These are phyloP conservation scores for Maudiozyma serrabonitensis DNA, from an alignment of 805 yeast species.

Conservation along the genomic window DNA sequence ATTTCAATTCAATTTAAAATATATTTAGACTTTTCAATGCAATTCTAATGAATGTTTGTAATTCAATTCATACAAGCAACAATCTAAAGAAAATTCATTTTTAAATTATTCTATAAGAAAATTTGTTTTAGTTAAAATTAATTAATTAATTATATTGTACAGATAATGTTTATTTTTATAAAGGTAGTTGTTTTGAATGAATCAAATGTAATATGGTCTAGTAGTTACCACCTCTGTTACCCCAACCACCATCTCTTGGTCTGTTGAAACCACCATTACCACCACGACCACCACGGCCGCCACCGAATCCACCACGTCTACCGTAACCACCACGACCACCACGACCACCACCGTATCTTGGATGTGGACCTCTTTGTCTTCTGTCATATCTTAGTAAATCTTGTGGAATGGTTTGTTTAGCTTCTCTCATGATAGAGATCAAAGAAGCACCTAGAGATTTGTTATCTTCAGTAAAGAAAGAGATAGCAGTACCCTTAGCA, in stretches of 20 bases:
- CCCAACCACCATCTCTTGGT: constrained; percentile 32
- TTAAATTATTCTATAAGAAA: neutral
- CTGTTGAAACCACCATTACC: constrained; percentile 29
- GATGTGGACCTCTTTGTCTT: constrained; percentile 52
- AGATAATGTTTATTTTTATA: neutral
- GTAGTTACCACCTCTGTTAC: constrained; percentile 32
- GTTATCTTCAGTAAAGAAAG: constrained; percentile 85
- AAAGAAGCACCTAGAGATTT: constrained; percentile 83
- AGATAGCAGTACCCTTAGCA: constrained; percentile 87
- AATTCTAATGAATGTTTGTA: too few relatives aligned
- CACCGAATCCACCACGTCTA: constrained; percentile 33
- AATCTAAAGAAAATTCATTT: too few relatives aligned
- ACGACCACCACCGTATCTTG: constrained; percentile 50
- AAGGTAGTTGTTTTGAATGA: neutral
- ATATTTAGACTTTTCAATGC: too few relatives aligned
- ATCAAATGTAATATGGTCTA: neutral
- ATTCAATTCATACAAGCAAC: too few relatives aligned
- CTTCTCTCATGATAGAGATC: constrained; percentile 86
- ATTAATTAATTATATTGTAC: neutral
- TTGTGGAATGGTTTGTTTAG: constrained; percentile 82
- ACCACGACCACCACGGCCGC: constrained; percentile 35
- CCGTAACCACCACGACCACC: constrained; percentile 43
- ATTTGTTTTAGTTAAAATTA: neutral
- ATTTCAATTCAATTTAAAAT: too few relatives aligned
- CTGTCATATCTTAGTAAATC: constrained; percentile 68